These are phyloP conservation scores for Pythium aphanidermatum DNA, from an alignment of 352 stramenopile genomes.

Conservation along the genomic window DNA sequence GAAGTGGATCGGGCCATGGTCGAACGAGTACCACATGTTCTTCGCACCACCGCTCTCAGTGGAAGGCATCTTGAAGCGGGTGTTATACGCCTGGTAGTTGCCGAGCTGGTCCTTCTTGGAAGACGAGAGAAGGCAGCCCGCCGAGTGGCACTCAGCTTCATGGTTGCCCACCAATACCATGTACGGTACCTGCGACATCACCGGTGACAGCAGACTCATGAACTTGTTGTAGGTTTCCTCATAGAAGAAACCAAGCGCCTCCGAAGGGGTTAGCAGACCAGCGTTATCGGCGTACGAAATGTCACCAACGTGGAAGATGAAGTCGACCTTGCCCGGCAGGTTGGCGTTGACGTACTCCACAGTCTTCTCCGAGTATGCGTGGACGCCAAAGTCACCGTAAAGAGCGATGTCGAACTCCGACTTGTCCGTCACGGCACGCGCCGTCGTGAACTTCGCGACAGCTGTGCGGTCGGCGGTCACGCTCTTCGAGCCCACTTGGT, in stretches of 20 bases:
- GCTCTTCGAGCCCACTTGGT: constrained; percentile 20
- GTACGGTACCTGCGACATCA: constrained; percentile 65
- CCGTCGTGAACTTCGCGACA: constrained; percentile 38
- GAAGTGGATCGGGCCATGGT: constrained; percentile 78
- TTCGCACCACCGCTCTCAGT: constrained; percentile 39
- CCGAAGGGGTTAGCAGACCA: constrained; percentile 10
- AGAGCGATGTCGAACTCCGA: constrained; percentile 40
- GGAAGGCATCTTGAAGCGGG: constrained; percentile 83
- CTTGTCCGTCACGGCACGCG: constrained; percentile 17
- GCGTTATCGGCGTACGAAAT: constrained; percentile 49
- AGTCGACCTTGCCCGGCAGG: constrained; percentile 28
- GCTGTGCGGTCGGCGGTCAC: background rate
- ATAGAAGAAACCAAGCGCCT: constrained; percentile 69
- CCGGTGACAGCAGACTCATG: constrained; percentile 56
- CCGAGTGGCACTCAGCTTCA: constrained; percentile 83
- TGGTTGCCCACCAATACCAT: constrained; percentile 86
- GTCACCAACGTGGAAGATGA: constrained; percentile 72
- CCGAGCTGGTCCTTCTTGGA: constrained; percentile 47
- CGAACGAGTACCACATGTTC: constrained; percentile 90
- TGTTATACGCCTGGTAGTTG: constrained; percentile 84
- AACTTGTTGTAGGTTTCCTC: constrained; percentile 84
- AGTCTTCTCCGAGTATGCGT: constrained; percentile 29
- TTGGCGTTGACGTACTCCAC: constrained; percentile 36
- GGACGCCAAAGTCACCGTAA: constrained; percentile 51
- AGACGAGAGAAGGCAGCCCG: constrained; percentile 38